Evolutionary conservation across 2,329 filamentous ascomycete species (phyloP).

Genomic region (Claviceps sorghi): DNA sequence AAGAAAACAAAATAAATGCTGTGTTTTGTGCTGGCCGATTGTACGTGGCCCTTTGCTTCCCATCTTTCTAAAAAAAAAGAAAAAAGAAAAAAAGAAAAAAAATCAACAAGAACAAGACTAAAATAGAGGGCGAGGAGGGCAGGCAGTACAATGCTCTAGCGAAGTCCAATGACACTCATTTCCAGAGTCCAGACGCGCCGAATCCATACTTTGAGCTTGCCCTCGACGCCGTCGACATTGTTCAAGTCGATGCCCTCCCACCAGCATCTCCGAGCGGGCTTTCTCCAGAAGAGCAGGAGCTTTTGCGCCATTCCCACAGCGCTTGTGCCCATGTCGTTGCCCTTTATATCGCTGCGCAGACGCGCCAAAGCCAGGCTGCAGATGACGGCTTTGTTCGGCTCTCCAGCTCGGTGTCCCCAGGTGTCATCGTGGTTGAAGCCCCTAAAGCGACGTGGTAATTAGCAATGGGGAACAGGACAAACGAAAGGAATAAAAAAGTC

Average conservation of each 20-base stretch:
- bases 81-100: background rate
- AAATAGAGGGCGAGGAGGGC: background rate
- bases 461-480: background rate
- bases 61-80: background rate
- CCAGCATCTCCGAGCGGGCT: slow-evolving; percentile 92
- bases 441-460: slow-evolving; percentile 29
- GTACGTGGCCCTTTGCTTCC: background rate
- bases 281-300: slow-evolving; percentile 92
- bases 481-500: background rate
- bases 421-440: slow-evolving; percentile 91
- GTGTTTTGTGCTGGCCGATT: background rate
- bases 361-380: slow-evolving; percentile 90
- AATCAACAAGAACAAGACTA: background rate
- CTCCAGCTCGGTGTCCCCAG: slow-evolving; percentile 94
- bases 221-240: slow-evolving; percentile 77
- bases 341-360: slow-evolving; percentile 80
- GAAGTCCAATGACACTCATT: slow-evolving; percentile 86
- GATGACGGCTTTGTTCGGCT: slow-evolving; percentile 96
- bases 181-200: slow-evolving; percentile 95
- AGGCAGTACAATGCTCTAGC: slow-evolving; percentile 28
- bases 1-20: background rate
- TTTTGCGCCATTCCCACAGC: slow-evolving; percentile 98
- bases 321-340: slow-evolving; percentile 58
- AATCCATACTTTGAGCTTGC: slow-evolving; percentile 95
- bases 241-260: slow-evolving; percentile 95